Conservation (phyloP, 805 yeast species). For the Scheffersomyces ergatensis region DNA sequence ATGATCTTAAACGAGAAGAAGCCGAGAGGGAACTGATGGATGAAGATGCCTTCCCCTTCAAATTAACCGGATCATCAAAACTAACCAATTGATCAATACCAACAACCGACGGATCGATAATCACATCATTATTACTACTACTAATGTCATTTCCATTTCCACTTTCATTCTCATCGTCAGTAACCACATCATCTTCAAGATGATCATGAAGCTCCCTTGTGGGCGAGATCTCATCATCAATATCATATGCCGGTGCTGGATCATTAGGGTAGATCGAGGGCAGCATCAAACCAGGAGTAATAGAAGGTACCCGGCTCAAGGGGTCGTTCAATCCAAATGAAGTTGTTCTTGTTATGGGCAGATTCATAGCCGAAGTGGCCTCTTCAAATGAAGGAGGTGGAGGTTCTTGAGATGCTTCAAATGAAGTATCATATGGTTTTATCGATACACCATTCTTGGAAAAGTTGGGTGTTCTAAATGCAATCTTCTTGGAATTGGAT, state of each 20-base stretch:
- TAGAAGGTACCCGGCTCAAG: slow-evolving; percentile 32
- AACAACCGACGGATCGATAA: slow-evolving; percentile 1
- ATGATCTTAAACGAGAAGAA: slow-evolving; percentile 22
- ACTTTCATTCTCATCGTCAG: background rate
- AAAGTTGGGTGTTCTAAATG: slow-evolving; percentile 39
- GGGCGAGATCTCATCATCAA: background rate
- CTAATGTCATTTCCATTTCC: too few species aligned
- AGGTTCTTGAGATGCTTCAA: slow-evolving; percentile 15
- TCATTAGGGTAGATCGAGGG: slow-evolving; percentile 14
- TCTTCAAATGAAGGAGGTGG: slow-evolving; percentile 72
- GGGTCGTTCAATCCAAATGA: slow-evolving; percentile 37
- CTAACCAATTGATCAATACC: slow-evolving; percentile 29
- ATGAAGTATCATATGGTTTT: slow-evolving; percentile 18
- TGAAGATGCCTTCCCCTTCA: background rate
- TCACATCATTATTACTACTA: background rate
- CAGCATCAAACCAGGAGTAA: slow-evolving; percentile 4
- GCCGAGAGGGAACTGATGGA: slow-evolving; percentile 13
- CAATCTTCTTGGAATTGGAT: too few species aligned
- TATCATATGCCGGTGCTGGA: slow-evolving; percentile 35
- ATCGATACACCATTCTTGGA: slow-evolving; percentile 29
- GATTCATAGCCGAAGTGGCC: slow-evolving; percentile 50
- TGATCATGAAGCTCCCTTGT: background rate
- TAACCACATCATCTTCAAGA: background rate
- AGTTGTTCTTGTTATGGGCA: slow-evolving; percentile 35
- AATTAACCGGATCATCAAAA: slow-evolving; percentile 1